Conservation (phyloP, 352 stramenopile species). For the Phytophthora brassicae region DNA sequence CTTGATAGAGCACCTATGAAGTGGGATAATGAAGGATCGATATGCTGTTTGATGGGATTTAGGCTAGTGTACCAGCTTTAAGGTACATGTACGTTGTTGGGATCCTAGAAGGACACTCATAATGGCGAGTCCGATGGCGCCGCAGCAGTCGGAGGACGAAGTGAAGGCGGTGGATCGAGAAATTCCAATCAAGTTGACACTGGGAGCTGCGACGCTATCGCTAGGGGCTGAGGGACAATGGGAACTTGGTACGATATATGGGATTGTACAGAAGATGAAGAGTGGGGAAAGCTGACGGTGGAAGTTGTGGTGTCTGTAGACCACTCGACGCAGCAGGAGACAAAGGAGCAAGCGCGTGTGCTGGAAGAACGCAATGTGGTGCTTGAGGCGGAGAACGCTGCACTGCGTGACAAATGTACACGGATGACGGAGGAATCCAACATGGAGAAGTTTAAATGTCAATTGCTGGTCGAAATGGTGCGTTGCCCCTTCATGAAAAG, state of each 20-base stretch:
- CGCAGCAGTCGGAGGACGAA: slow-evolving; percentile 10
- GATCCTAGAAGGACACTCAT: slow-evolving; percentile 4
- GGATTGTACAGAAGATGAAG: not conserved
- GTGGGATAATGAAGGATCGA: slow-evolving; percentile 13
- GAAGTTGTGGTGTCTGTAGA: slow-evolving; percentile 42
- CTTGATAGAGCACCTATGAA: too few relatives aligned
- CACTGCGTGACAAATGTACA: slow-evolving; percentile 55
- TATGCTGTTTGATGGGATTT: slow-evolving; percentile 2
- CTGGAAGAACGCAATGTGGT: slow-evolving; percentile 47
- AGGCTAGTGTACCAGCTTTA: not conserved
- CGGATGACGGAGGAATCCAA: slow-evolving; percentile 80
- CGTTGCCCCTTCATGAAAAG: slow-evolving; percentile 5
- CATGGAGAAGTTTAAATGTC: slow-evolving; percentile 89
- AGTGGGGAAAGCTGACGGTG: not conserved
- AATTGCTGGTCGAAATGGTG: slow-evolving; percentile 87
- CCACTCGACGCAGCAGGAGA: slow-evolving; percentile 54
- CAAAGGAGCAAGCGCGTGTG: slow-evolving; percentile 28
- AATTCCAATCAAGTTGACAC: slow-evolving; percentile 65
- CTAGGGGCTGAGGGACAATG: slow-evolving; percentile 52
- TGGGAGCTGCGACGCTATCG: slow-evolving; percentile 53
- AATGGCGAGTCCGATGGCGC: not conserved
- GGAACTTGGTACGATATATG: slow-evolving; percentile 69
- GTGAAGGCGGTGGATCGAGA: slow-evolving; percentile 35
- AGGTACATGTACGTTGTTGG: slow-evolving; percentile 1
- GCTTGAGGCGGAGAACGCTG: slow-evolving; percentile 63